Evolutionary conservation across 805 yeast species (phyloP).

Genomic region (Schizosaccharomyces osmophilus): DNA sequence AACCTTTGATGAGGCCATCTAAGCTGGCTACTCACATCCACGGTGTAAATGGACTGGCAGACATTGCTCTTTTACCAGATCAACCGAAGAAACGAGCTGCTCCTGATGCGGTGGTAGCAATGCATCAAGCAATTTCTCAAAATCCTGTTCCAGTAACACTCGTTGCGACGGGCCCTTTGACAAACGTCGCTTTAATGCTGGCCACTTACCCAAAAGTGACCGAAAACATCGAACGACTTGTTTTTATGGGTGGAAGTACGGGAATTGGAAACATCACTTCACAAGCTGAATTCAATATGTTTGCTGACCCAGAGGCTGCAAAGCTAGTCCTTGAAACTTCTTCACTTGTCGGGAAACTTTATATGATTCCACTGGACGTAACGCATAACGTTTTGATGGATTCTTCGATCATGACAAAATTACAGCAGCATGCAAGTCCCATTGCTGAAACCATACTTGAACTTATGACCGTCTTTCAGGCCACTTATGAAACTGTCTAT

Average conservation of each 20-base stretch:
- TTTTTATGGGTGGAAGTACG: constrained; percentile 58
- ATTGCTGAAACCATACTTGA: constrained; percentile 32
- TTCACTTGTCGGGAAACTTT: constrained; percentile 22
- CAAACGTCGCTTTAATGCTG: constrained; percentile 40
- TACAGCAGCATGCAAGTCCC: constrained; percentile 15
- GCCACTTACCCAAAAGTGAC: constrained; percentile 29
- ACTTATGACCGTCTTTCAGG: constrained; percentile 26
- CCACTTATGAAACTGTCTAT: constrained; percentile 20
- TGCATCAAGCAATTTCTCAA: constrained; percentile 20
- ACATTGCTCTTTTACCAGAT: constrained; percentile 33
- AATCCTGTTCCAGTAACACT: constrained; percentile 29
- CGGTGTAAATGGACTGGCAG: constrained; percentile 57
- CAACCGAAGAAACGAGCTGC: constrained; percentile 18
- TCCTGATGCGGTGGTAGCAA: constrained; percentile 18
- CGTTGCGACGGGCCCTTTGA: constrained; percentile 56
- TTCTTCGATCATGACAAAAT: constrained; percentile 16
- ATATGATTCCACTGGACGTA: constrained; percentile 41
- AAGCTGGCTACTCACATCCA: constrained; percentile 39
- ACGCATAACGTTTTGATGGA: constrained; percentile 43
- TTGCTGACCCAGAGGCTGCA: constrained; percentile 59
- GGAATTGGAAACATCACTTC: constrained; percentile 24
- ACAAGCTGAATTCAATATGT: constrained; percentile 51
- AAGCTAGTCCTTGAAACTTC: constrained; percentile 26
- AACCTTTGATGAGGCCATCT: constrained; percentile 29
- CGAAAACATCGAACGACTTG: constrained; percentile 24